Conservation (phyloP, 2,329 filamentous ascomycete genomes). For the Polychaeton citri region DNA sequence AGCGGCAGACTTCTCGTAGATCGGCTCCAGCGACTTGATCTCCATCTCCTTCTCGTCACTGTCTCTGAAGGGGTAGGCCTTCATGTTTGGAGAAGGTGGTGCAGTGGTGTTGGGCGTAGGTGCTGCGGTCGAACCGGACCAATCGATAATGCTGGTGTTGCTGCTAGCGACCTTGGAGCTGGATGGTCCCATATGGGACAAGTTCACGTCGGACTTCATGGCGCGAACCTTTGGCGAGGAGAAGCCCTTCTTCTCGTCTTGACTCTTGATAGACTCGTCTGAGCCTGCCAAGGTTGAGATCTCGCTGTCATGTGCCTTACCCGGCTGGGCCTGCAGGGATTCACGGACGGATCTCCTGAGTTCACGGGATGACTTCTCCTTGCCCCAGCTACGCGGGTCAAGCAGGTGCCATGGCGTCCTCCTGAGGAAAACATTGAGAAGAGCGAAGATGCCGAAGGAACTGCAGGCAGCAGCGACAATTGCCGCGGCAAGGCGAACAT, state of each 20-base stretch:
- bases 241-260: neutral
- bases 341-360: neutral
- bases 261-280: neutral
- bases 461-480: constrained; percentile 16
- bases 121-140: neutral
- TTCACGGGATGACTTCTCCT: neutral
- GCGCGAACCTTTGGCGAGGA: neutral
- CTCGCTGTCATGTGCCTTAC: neutral
- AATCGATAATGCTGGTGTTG: neutral
- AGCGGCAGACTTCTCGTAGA: neutral
- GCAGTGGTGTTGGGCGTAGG: neutral
- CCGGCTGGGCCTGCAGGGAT: neutral
- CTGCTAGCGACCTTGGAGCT: neutral
- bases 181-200: neutral
- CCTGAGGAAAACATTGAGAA: constrained; percentile 16
- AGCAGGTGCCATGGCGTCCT: constrained; percentile 11
- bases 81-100: neutral
- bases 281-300: neutral
- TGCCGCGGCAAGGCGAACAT: constrained; percentile 11
- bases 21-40: neutral
- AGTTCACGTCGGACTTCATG: neutral
- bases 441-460: constrained; percentile 12
- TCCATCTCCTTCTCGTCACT: neutral
- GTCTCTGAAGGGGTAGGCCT: neutral
- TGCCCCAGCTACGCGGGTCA: neutral